Conservation (phyloP, 345 rosid genomes). For the Eucalyptus decipiens region DNA sequence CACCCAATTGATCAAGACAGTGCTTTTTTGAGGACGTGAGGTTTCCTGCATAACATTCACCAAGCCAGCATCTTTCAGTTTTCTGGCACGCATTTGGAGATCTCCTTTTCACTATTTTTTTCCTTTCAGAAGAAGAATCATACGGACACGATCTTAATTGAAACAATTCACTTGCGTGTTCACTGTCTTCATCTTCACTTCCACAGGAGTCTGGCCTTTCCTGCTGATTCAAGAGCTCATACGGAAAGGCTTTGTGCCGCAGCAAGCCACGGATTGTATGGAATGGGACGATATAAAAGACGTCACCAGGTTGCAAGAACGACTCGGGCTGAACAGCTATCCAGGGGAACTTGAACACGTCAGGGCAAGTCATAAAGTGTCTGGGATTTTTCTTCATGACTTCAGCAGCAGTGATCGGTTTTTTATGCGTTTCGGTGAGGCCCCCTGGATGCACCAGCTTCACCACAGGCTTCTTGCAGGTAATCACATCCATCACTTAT, state of each 20-base stretch:
- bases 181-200: background rate
- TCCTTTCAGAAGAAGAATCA: background rate
- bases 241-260: background rate
- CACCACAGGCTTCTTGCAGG: background rate
- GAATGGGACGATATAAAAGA: constrained; percentile 23
- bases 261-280: constrained; percentile 12
- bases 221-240: background rate
- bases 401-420: constrained; percentile 16
- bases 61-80: background rate
- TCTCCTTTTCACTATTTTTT: background rate
- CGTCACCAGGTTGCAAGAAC: constrained; percentile 14
- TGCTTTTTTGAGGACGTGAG: background rate
- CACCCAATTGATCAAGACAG: background rate
- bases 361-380: constrained; percentile 31
- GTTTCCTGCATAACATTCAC: background rate
- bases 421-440: constrained; percentile 4
- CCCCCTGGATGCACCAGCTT: constrained; percentile 34
- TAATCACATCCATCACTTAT: background rate
- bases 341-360: constrained; percentile 33
- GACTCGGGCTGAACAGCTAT: constrained; percentile 26
- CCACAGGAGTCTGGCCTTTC: background rate
- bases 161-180: background rate
- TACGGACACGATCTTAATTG: background rate
- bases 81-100: background rate
- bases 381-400: constrained; percentile 31